A percentile compares a stretch with the other conserved stretches of the same genome.
Conservation (phyloP, 768 basidiomycete genomes). For the Pleurotus tuoliensis region DNA sequence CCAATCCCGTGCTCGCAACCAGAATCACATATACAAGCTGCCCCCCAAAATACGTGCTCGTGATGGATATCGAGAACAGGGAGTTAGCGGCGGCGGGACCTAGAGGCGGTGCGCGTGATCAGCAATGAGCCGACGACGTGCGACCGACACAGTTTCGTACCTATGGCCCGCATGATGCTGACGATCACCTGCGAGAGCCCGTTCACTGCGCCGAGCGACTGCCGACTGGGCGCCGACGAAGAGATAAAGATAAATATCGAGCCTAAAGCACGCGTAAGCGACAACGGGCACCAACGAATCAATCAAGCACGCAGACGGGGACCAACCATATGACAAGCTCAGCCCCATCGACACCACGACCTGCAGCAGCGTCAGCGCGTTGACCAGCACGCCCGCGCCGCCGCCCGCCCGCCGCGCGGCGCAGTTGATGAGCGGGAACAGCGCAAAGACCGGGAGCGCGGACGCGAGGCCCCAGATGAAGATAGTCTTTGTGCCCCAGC, state of each 20-base stretch:
- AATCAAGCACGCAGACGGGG: neutral
- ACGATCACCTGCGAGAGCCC: neutral
- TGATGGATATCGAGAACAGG: neutral
- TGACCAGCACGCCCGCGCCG: slow-evolving; percentile 21
- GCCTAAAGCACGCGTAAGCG: neutral
- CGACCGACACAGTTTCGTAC: neutral
- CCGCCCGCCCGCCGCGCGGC: slow-evolving; percentile 29
- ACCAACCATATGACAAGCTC: slow-evolving; percentile 30
- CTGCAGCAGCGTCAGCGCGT: slow-evolving; percentile 23
- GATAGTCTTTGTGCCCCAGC: slow-evolving; percentile 50
- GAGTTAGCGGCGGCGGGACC: neutral
- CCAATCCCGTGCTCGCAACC: neutral
- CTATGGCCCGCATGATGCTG: neutral
- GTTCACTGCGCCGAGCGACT: slow-evolving; percentile 1
- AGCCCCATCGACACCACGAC: slow-evolving; percentile 24
- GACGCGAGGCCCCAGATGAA: slow-evolving; percentile 39
- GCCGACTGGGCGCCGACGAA: neutral
- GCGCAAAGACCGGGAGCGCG: slow-evolving; percentile 39
- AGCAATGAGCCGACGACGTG: neutral
- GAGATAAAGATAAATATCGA: slow-evolving; percentile 3
- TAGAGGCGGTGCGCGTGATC: neutral
- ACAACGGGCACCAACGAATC: neutral
- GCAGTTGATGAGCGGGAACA: slow-evolving; percentile 48
- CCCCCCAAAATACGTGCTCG: neutral
- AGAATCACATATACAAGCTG: neutral